These are phyloP conservation scores for Trichosporon faecale DNA, from an alignment of 1,284 basidiomycete genomes.

Conservation along the genomic window DNA sequence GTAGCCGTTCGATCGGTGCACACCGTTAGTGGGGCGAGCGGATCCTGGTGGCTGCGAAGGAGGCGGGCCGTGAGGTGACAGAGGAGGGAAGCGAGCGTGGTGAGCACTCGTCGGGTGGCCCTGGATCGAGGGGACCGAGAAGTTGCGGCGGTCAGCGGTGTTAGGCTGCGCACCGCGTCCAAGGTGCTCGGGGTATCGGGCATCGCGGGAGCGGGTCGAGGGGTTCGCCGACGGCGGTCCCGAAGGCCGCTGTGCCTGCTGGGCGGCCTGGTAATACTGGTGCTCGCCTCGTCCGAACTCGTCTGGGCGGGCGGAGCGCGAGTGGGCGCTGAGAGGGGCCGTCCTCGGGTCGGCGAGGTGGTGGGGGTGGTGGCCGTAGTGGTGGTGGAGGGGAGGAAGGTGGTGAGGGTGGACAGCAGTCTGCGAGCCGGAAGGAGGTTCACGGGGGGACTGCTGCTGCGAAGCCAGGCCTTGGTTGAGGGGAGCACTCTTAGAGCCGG, in stretches of 20 bases:
- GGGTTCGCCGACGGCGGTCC: constrained; percentile 11
- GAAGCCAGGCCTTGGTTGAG: constrained; percentile 41
- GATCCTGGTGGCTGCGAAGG: neutral
- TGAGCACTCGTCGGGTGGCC: constrained; percentile 12
- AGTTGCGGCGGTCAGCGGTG: constrained; percentile 33
- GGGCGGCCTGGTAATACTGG: constrained; percentile 24
- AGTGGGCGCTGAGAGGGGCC: constrained; percentile 32
- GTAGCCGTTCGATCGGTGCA: constrained; percentile 25
- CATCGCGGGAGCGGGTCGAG: constrained; percentile 12
- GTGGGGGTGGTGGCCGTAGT: constrained; percentile 24
- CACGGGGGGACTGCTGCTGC: constrained; percentile 43
- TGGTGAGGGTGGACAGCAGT: constrained; percentile 40
- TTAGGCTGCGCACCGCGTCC: constrained; percentile 14
- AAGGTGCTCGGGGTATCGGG: constrained; percentile 5
- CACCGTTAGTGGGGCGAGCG: constrained; percentile 16
- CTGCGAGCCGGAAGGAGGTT: constrained; percentile 41
- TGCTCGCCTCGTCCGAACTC: constrained; percentile 40
- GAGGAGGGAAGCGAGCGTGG: constrained; percentile 19
- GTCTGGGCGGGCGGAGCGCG: constrained; percentile 28
- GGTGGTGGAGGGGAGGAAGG: constrained; percentile 32
- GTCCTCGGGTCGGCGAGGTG: constrained; percentile 39
- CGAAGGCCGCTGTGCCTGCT: constrained; percentile 17
- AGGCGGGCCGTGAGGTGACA: constrained; percentile 19
- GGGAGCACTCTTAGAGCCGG: constrained; percentile 47
- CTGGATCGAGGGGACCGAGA: constrained; percentile 27